phyloP scores from a whole-genome alignment of 2,329 filamentous ascomycete species.

The Fusarium citri region DNA sequence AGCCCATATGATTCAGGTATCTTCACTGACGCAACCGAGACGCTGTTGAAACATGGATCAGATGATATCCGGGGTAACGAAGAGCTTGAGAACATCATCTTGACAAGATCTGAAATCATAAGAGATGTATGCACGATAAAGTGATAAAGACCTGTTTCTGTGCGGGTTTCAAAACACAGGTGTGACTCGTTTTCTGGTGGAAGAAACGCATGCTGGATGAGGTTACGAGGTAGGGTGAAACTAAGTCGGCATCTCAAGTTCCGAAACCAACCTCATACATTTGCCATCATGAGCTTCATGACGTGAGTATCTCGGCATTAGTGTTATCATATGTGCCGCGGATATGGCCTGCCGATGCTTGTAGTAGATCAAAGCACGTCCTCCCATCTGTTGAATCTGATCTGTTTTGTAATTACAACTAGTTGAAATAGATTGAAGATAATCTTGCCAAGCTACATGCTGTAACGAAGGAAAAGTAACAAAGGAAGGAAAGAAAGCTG shows the following conservation, averaged over 20 bases:
- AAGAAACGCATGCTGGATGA: neutral
- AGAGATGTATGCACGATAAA: neutral
- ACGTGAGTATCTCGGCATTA: neutral
- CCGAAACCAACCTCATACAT: constrained; percentile 15
- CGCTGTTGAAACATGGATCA: constrained; percentile 1
- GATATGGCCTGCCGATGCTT: neutral
- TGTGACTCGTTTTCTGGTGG: neutral
- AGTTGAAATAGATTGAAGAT: neutral
- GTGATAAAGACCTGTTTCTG: neutral
- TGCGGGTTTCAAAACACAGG: neutral
- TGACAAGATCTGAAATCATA: neutral
- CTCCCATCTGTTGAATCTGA: neutral
- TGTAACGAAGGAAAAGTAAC: too few relatives aligned
- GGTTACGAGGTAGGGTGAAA: neutral
- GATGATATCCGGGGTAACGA: neutral
- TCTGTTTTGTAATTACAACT: neutral
- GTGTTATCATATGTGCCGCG: neutral
- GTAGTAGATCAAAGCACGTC: neutral
- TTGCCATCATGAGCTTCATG: neutral
- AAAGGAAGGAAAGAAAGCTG: neutral
- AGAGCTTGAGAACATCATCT: neutral
- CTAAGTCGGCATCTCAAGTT: constrained; percentile 3
- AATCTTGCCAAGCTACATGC: neutral
- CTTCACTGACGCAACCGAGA: neutral
- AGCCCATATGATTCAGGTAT: neutral